Evolutionary conservation across 2,329 filamentous ascomycete species (phyloP), one percentile per base, ranked within the genome.

Genomic region (Eutypella sp.): DNA sequence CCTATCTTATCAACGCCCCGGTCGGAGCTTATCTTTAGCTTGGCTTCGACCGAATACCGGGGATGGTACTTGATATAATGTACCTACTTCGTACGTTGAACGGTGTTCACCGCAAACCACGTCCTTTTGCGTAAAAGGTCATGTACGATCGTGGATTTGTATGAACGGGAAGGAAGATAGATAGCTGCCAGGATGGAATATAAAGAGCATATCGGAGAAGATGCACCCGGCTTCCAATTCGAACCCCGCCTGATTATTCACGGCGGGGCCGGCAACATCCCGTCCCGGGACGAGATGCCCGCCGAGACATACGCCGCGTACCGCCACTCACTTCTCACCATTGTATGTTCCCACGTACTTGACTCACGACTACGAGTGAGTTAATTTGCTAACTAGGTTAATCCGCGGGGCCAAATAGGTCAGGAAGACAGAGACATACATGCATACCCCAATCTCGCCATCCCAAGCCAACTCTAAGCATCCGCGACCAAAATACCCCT

Each of bases 181-280:
- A n/a, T n/a, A n/a, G n/a, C n/a, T n/a, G n/a, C n/a, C n/a, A n/a
- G n/a, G 29, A 75, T 76, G 73, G 67, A 74, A 45, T 72, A 70
- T 54, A 69, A 64, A 45, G 47, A 41, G 5, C 61, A 57, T 23
- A 50, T n/a, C 5, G 11, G 11, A 6, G 29, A 33, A 6, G 29
- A 33, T 45, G 3, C 46, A 34, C 18, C 44, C 33, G 19, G 25
- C 29, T 15, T 42, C 51, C 61, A 50, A 40, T 48, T 73, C 27
- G 67, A 70, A 57, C 82, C 84, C 3, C 74, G 81, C 9, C 62
- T 87, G 25, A 84, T 87, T 59, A 79, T 88, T 57, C 84, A 88
- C 57, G 86, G 85, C 59, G 85, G 85, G 27, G 85, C 86, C 2
- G 85, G 85, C 40, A 84, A 85, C 59, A 82, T 89, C 54, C 73